Base-by-base conservation (phyloP, 768 basidiomycete species). In the Gautieria morchelliformis region DNA sequence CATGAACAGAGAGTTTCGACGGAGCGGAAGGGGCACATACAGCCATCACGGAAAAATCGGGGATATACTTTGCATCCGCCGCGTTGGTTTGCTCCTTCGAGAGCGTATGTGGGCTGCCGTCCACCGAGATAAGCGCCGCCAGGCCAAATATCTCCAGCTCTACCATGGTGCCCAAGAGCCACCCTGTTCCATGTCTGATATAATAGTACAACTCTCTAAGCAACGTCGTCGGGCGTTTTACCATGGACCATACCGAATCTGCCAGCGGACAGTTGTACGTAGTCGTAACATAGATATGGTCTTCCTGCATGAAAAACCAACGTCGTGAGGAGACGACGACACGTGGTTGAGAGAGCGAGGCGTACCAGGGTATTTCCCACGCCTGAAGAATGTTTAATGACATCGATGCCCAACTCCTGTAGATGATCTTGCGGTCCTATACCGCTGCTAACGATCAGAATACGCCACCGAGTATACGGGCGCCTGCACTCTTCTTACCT, bases 41-140 rank as follows among this genome's bases (percentile, higher is more conserved):
- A 6, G 63, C 62, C 67, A 71, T 71, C 44, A 75, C 68, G 58
- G 75, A 74, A 35, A 75, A 65, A 59, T 77, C 74, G 1, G 75
- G 72, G 12, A 70, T 54, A 24, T 65, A 66, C n/a, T 53, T 45
- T 8, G 65, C 59, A n/a, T 63, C 59, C 20, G 45, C 44, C 10
- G 60, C 58, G 52, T 71, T 63, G 4, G 58, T 51, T 15, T 60
- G 64, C 37, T 41, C 59, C 32, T 11, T 12, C 24, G 35, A 35
- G 9, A 32, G 4, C 27, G 12, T 27, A 35, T 15, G 8, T 24
- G 22, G n/a, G 14, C 20, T 12, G 44, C 20, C 52, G 1, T 55
- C 58, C 32, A 59, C 51, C 42, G 68, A 65, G 3, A 74, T 60
- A 11, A 72, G 61, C 0, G 57, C 20, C 4, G 71, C 68, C 15